Evolutionary conservation across 2,329 filamentous ascomycete species (phyloP).

Genomic region (Fonsecaea pedrosoi): DNA sequence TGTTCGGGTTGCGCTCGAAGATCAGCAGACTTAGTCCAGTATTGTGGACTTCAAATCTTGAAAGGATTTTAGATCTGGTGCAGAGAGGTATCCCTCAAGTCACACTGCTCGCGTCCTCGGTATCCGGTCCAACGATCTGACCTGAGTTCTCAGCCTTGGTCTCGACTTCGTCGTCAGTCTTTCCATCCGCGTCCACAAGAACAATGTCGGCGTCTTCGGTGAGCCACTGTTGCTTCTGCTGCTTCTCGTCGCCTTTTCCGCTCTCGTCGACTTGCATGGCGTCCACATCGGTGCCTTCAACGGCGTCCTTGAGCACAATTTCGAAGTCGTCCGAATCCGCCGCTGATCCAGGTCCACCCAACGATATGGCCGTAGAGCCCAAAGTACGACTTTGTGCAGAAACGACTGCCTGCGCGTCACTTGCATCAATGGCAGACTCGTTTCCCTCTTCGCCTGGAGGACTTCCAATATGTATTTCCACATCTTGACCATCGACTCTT

Average conservation of each 20-base stretch:
- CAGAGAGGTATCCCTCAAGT: slow-evolving; percentile 1
- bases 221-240: slow-evolving; percentile 9
- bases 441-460: slow-evolving; percentile 27
- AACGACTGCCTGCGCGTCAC: slow-evolving; percentile 35
- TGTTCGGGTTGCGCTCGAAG: background rate
- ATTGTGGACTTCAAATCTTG: background rate
- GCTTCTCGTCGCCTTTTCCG: background rate
- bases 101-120: slow-evolving; percentile 19
- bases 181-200: slow-evolving; percentile 45
- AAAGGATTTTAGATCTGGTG: background rate
- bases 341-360: slow-evolving; percentile 9
- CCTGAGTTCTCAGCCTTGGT: slow-evolving; percentile 14
- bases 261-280: slow-evolving; percentile 31
- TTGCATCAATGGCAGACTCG: slow-evolving; percentile 24
- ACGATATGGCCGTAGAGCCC: background rate
- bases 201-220: slow-evolving; percentile 49
- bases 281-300: slow-evolving; percentile 28
- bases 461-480: slow-evolving; percentile 49
- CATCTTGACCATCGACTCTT: slow-evolving; percentile 65
- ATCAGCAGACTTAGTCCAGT: background rate
- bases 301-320: slow-evolving; percentile 33
- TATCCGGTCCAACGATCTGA: slow-evolving; percentile 22
- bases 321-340: slow-evolving; percentile 34
- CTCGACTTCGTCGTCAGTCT: slow-evolving; percentile 27
- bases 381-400: slow-evolving; percentile 19